Percentiles rank a stretch among this genome's conserved stretches.
Conservation (phyloP, 148 eudicot species). For the Fagopyrum esculentum region DNA sequence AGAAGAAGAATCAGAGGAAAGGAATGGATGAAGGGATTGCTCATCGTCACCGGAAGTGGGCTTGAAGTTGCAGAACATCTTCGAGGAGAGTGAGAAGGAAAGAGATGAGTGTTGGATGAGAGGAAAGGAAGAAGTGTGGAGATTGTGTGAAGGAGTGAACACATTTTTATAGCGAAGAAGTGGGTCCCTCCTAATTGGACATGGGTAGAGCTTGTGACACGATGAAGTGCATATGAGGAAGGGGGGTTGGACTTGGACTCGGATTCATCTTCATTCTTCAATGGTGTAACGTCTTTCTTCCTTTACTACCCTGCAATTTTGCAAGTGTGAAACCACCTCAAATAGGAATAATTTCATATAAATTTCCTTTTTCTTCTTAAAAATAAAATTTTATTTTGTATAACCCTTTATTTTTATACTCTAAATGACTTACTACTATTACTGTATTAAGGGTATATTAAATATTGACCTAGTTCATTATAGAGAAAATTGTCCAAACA, state of each 20-base stretch:
- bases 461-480: no score
- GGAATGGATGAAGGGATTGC: slow-evolving; percentile 15
- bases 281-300: slow-evolving; percentile 1
- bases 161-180: not conserved
- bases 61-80: slow-evolving; percentile 27
- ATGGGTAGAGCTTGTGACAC: not conserved
- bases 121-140: not conserved
- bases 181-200: not conserved
- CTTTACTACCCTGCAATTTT: not conserved
- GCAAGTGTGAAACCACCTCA: not conserved
- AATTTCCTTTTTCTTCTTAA: no score
- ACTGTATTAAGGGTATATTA: no score
- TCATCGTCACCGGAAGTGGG: slow-evolving; percentile 6
- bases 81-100: not conserved
- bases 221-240: not conserved
- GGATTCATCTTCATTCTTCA: not conserved
- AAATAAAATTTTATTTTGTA: no score
- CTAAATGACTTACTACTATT: no score
- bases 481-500: no score
- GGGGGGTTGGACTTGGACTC: not conserved
- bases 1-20: slow-evolving; percentile 37
- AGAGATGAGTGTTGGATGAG: not conserved
- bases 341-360: no score
- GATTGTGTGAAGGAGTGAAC: not conserved
- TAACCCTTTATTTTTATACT: no score